Percentiles rank a stretch among this genome's conserved stretches.
Conservation (phyloP, 345 rosid species). For the Linum lewisii region DNA sequence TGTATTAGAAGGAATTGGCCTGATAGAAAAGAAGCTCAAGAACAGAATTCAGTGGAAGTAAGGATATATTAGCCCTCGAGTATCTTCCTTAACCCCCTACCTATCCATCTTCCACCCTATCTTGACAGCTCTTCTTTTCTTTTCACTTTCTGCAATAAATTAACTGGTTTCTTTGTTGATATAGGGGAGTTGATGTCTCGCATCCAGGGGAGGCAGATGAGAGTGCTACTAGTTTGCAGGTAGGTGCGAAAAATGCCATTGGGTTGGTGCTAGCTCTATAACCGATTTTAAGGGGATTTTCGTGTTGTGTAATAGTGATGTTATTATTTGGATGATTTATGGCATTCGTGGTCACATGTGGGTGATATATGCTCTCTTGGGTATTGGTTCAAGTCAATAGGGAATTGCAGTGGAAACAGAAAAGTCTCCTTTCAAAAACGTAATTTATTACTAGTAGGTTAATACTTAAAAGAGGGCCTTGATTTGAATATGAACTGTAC, state of each 20-base stretch:
- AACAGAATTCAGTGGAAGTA: conserved; percentile 99
- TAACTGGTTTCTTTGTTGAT: conserved; percentile 16
- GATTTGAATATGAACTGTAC: neutral
- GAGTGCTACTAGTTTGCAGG: conserved; percentile 75
- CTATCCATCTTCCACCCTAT: conserved; percentile 1
- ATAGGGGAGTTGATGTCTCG: conserved; percentile 86
- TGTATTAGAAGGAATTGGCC: conserved; percentile 98
- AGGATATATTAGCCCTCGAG: conserved; percentile 9
- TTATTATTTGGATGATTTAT: no score
- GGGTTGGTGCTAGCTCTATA: conserved; percentile 9
- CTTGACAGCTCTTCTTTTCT: conserved; percentile 8
- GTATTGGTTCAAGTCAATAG: no score
- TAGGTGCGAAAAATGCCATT: conserved; percentile 17
- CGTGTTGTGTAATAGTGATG: no score
- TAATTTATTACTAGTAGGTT: neutral
- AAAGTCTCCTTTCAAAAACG: no score
- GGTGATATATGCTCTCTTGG: no score
- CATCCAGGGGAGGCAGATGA: conserved; percentile 72
- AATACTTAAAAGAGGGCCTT: no score
- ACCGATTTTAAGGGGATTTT: neutral
- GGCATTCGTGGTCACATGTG: no score
- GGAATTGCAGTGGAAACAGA: no score
- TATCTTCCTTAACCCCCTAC: neutral
- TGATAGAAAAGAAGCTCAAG: conserved; percentile 92
- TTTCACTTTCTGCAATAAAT: conserved; percentile 6